Conservation (phyloP, 495 filamentous ascomycete species). For the Cetradonia linearis region DNA sequence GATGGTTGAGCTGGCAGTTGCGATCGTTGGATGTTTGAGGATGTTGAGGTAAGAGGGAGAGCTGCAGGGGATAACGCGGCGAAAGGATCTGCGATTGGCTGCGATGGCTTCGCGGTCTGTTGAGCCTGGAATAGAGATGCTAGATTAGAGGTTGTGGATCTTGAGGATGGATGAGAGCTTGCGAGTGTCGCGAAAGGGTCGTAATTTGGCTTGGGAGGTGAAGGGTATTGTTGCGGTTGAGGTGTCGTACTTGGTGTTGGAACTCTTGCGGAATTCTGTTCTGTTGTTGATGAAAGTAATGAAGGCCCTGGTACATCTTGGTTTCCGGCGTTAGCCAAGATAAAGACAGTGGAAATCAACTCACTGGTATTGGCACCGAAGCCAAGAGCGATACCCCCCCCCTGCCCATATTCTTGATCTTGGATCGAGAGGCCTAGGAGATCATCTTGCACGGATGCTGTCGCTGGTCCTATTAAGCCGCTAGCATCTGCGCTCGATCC, state of each 20-base stretch:
- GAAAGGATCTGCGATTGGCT: slow-evolving; percentile 51
- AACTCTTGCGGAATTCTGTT: slow-evolving; percentile 43
- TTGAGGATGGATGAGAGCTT: slow-evolving; percentile 37
- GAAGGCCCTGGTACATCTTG: slow-evolving; percentile 53
- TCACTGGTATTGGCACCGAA: slow-evolving; percentile 58
- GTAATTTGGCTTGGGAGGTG: slow-evolving; percentile 43
- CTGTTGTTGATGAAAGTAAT: slow-evolving; percentile 51
- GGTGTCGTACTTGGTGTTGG: slow-evolving; percentile 31
- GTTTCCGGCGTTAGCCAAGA: neutral
- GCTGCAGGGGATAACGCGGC: slow-evolving; percentile 54
- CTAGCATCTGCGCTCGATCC: slow-evolving; percentile 26
- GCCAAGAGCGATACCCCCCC: slow-evolving; percentile 79
- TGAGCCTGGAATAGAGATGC: slow-evolving; percentile 28
- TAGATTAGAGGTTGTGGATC: slow-evolving; percentile 40
- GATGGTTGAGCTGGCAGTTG: slow-evolving; percentile 30
- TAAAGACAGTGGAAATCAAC: slow-evolving; percentile 13
- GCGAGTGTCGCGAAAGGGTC: slow-evolving; percentile 49
- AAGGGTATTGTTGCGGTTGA: slow-evolving; percentile 31
- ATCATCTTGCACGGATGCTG: slow-evolving; percentile 50
- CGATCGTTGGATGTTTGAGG: slow-evolving; percentile 27
- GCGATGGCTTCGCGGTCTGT: slow-evolving; percentile 33
- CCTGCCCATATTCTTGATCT: slow-evolving; percentile 52
- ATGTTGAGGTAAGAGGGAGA: slow-evolving; percentile 29
- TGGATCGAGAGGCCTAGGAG: slow-evolving; percentile 59
- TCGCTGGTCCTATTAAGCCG: slow-evolving; percentile 24